Conservation (phyloP, 2,329 filamentous ascomycete genomes). For the Penicillium concentricum region DNA sequence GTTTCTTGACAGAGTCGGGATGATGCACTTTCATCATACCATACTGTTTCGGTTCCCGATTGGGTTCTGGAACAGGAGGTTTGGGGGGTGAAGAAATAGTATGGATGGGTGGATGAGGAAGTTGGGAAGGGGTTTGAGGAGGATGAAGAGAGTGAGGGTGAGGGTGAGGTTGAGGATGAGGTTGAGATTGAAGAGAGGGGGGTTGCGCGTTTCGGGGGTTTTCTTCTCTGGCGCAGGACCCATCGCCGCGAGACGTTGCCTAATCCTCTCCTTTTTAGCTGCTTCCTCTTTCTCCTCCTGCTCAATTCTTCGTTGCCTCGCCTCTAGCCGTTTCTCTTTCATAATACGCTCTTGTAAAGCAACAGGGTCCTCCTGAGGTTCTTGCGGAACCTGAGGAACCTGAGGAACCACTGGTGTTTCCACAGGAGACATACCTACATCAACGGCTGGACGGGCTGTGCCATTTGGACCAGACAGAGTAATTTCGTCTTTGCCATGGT, state of each 20-base stretch:
- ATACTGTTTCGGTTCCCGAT: slow-evolving; percentile 59
- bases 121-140: slow-evolving; percentile 2
- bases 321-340: slow-evolving; percentile 58
- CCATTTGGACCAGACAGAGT: slow-evolving; percentile 26
- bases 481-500: slow-evolving; percentile 23
- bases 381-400: slow-evolving; percentile 16
- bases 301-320: slow-evolving; percentile 54
- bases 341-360: slow-evolving; percentile 60
- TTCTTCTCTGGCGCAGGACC: slow-evolving; percentile 45
- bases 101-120: background rate
- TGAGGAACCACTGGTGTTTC: slow-evolving; percentile 19
- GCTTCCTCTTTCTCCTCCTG: slow-evolving; percentile 58
- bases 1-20: slow-evolving; percentile 52
- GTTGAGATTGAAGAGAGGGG: slow-evolving; percentile 22
- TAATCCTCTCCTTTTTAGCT: slow-evolving; percentile 57
- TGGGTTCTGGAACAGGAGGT: slow-evolving; percentile 57
- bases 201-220: slow-evolving; percentile 28
- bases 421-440: slow-evolving; percentile 29
- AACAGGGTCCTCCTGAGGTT: slow-evolving; percentile 43
- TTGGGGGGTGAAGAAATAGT: slow-evolving; percentile 55
- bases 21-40: slow-evolving; percentile 63
- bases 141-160: slow-evolving; percentile 2
- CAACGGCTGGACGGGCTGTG: slow-evolving; percentile 29
- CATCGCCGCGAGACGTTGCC: slow-evolving; percentile 56
- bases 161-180: slow-evolving; percentile 27